Evolutionary conservation across 2,329 filamentous ascomycete species (phyloP), one percentile per base, ranked within the genome.

Genomic region (Akanthomyces uredinophilus): DNA sequence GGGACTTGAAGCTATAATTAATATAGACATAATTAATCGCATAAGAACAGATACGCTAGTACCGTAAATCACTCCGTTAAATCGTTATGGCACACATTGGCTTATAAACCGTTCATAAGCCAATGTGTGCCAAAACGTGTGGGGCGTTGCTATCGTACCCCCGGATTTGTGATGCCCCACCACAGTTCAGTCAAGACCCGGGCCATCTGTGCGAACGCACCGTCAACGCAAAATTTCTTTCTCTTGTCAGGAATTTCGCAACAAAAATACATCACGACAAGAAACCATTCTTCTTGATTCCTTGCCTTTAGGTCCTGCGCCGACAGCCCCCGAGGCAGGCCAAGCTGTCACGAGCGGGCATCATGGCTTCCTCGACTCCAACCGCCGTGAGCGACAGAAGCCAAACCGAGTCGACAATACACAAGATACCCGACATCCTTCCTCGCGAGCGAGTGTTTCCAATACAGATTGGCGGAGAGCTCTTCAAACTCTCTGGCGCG

Each of bases 401-500:
- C 53, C 53, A 35, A 1, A 62, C 24, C 27, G 74, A 75, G 56
- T 65, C 67, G n/a, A 70, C 64, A 63, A 72, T 81, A 60, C 72
- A 73, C 65, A 78, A 77, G 66, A 86, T 86, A 53, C 83, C 83
- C 29, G 77, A 76, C 51, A 80, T 87, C 58, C 78, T 91, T 20
- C 88, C 88, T 3, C 86, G 88, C 66, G 86, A 89, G 70, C 87
- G 87, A 68, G 87, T 91, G 20, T 91, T 91, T 65, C 87, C 88
- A 2, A 87, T 91, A 64, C 88, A 91, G 74, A 89, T 91, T 67
- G 88, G 88, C 20, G 84, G 84, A 18, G 85, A 89, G 74, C 76
- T 91, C 57, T 91, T 91, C 70, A 87, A 89, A 72, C 80, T 91
- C 57, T 91, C 88, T 2, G 88, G 88, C 32, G 88, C 88, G 22